phyloP scores from a whole-genome alignment of 768 basidiomycete species.

The Aureoboletus auriporus region DNA sequence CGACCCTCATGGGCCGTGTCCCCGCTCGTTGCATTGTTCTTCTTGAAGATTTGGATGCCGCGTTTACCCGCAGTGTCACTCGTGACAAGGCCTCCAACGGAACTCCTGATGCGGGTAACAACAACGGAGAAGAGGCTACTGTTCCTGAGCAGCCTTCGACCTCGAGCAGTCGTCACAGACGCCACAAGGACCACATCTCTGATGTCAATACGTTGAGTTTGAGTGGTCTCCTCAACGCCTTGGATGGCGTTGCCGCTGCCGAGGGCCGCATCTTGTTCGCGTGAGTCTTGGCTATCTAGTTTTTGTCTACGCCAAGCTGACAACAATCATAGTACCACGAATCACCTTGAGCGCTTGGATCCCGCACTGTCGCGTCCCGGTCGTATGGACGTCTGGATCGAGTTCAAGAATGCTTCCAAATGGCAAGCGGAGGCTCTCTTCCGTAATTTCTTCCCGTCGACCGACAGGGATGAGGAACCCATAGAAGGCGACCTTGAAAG shows the following conservation, averaged over 20 bases:
- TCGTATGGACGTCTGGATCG: constrained; percentile 89
- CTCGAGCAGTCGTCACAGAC: constrained; percentile 40
- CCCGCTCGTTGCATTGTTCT: constrained; percentile 83
- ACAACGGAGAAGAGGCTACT: constrained; percentile 31
- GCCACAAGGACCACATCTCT: constrained; percentile 55
- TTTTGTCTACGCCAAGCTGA: neutral
- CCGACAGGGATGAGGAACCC: constrained; percentile 45
- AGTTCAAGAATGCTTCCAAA: constrained; percentile 83
- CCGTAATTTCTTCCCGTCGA: constrained; percentile 86
- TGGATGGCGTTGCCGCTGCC: constrained; percentile 83
- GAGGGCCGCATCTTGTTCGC: constrained; percentile 89
- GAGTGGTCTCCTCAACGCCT: constrained; percentile 77
- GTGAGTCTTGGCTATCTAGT: constrained; percentile 42
- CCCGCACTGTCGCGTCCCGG: constrained; percentile 90
- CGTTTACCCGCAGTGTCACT: constrained; percentile 72
- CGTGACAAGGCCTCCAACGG: constrained; percentile 56
- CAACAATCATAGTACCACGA: constrained; percentile 59
- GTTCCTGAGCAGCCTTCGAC: constrained; percentile 26
- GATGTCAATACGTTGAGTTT: constrained; percentile 80
- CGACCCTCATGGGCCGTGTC: constrained; percentile 82
- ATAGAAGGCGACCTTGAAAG: constrained; percentile 40
- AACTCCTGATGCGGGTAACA: constrained; percentile 35
- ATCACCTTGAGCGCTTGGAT: constrained; percentile 87
- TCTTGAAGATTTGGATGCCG: constrained; percentile 88
- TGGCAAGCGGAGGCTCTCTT: constrained; percentile 85